Conservation (phyloP, 1,284 basidiomycete genomes). For the Rhodotorula sp. region DNA sequence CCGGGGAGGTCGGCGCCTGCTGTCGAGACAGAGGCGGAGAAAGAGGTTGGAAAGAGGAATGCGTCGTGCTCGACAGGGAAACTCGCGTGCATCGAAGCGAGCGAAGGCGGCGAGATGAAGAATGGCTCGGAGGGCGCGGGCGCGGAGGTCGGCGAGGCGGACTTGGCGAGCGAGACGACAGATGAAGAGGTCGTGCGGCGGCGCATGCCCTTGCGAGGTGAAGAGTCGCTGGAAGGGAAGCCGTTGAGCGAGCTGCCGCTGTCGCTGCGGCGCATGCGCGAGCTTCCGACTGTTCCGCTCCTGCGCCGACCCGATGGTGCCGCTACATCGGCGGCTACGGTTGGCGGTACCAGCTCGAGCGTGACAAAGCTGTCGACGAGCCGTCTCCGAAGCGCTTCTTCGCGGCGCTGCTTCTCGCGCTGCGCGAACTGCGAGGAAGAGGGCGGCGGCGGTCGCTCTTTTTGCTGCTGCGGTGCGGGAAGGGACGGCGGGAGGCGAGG, state of each 20-base stretch:
- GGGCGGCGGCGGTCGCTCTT: slow-evolving; percentile 34
- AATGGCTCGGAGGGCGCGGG: slow-evolving; percentile 53
- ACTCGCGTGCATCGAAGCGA: slow-evolving; percentile 72
- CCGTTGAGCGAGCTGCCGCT: background rate
- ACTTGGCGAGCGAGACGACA: too few species aligned
- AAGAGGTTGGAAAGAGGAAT: slow-evolving; percentile 24
- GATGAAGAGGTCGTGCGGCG: background rate
- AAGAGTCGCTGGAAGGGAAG: background rate
- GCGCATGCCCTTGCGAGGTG: slow-evolving; percentile 1
- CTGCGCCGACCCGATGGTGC: slow-evolving; percentile 4
- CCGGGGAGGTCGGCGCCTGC: background rate
- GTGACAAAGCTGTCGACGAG: slow-evolving; percentile 76
- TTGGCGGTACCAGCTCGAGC: slow-evolving; percentile 48
- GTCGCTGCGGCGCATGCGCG: slow-evolving; percentile 1
- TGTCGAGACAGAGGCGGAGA: too few species aligned
- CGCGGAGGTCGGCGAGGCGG: background rate
- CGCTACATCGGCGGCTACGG: background rate
- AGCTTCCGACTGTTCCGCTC: slow-evolving; percentile 14
- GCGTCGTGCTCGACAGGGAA: slow-evolving; percentile 53
- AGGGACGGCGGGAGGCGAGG: slow-evolving; percentile 19
- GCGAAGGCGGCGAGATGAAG: slow-evolving; percentile 69
- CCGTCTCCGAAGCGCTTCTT: slow-evolving; percentile 68
- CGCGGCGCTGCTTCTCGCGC: slow-evolving; percentile 63
- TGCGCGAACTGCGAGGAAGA: slow-evolving; percentile 46
- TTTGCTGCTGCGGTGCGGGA: background rate